Evolutionary conservation across 164 flowering plant genomes (phyloP).

Genomic region (Pachysandra terminalis): DNA sequence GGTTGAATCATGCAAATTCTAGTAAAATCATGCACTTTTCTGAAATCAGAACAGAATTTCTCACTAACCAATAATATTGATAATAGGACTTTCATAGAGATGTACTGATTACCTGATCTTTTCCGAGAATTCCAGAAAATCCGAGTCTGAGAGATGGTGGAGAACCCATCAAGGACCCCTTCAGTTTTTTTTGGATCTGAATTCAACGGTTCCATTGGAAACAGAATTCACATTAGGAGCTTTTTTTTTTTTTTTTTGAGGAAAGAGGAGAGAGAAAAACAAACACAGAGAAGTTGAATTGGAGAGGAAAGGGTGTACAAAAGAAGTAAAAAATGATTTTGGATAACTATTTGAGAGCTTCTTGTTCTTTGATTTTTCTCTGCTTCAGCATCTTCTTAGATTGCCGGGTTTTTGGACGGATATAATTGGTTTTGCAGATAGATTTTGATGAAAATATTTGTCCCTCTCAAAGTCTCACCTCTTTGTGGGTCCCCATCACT

Average conservation of each 20-base stretch:
- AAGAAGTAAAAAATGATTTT: too few species aligned
- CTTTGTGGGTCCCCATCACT: not conserved
- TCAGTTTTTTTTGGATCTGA: slow-evolving; percentile 10
- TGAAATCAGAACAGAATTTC: not conserved
- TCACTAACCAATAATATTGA: not conserved
- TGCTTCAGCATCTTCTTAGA: not conserved
- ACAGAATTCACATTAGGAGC: not conserved
- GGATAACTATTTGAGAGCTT: too few species aligned
- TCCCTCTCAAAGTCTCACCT: not conserved
- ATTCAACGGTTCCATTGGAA: slow-evolving; percentile 8
- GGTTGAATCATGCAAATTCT: not conserved
- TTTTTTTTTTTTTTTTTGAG: too few species aligned
- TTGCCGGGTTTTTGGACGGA: not conserved
- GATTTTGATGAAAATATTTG: too few species aligned
- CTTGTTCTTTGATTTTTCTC: not conserved
- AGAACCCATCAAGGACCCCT: slow-evolving; percentile 35
- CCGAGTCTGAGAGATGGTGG: slow-evolving; percentile 42
- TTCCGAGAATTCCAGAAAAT: slow-evolving; percentile 65
- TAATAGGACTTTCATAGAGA: not conserved
- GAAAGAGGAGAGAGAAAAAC: too few species aligned
- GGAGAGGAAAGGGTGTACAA: not conserved
- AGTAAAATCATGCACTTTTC: not conserved
- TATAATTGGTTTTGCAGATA: not conserved
- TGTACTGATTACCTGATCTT: slow-evolving; percentile 42
- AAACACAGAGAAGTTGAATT: not conserved